Evolutionary conservation across 1,139 yeast genomes (phyloP), one percentile per base, ranked within the genome.

Genomic region (Suhomyces panamericanus): DNA sequence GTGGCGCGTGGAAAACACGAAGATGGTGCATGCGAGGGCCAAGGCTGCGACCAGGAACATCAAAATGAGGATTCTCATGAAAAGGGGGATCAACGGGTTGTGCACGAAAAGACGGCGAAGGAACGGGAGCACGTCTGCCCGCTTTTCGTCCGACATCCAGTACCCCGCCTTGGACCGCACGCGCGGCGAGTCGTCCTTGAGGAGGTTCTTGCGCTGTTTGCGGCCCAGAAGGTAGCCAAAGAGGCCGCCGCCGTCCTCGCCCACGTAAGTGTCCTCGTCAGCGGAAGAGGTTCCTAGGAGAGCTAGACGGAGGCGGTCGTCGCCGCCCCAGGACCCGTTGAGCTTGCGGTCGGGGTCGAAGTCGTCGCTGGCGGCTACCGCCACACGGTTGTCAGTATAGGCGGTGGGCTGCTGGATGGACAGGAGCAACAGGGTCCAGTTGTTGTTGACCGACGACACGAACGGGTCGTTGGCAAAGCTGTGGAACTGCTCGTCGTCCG

Each of bases 41-140:
- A 89, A 69, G 0, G 95, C 85, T 39, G 81, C 66, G 1, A 77
- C 65, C 17, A 86, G 78, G 43, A 86, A 73, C 10, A 81, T 62
- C 36, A 88, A 75, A 40, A 87, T 87, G 42, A 85, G 70, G 2
- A 88, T 67, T 51, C 98, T 73, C 52, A 91, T 75, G 13, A 87
- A 75, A 41, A 93, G 70, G 1, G 97, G 97, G 8, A 90, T 75
- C 54, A 87, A 81, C 12, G 96, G 95, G 60, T 87, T 88, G 53
- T 82, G 81, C 44, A 88, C 75, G 38, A 90, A 70, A 14, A 85
- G 67, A 38, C 82, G 70, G 45, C 72, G 72, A 16, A 88, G 57
- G 24, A 78, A 73, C 2, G 95, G 91, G n/a, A 52, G 30, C 27
- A 55, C 29, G 52, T 81, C 81, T 41, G 80, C 81, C 48, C 85